These are phyloP conservation scores for Dipteronia dyeriana DNA, from an alignment of 345 rosid species.

Conservation along the genomic window DNA sequence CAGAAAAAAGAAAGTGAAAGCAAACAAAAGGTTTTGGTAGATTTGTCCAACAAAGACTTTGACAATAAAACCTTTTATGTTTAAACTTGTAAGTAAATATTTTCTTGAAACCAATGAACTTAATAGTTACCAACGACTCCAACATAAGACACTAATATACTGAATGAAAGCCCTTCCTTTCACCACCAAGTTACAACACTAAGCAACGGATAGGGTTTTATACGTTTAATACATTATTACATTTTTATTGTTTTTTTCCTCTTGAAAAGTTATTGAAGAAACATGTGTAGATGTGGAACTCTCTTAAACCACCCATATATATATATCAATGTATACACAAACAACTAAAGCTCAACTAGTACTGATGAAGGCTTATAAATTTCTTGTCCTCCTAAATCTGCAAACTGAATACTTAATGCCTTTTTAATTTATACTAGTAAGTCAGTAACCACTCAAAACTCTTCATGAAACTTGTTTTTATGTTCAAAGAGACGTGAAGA, in stretches of 20 bases:
- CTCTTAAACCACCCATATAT: background rate
- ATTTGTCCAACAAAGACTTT: conserved; percentile 9
- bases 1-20: background rate
- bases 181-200: too few species aligned
- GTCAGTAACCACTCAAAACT: background rate
- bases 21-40: conserved; percentile 1
- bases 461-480: background rate
- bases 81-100: too few species aligned
- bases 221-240: background rate
- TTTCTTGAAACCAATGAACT: too few species aligned
- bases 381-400: background rate
- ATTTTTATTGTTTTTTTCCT: background rate
- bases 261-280: background rate
- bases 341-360: conserved; percentile 1
- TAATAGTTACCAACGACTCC: too few species aligned
- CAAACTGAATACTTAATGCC: background rate
- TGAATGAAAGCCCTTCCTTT: too few species aligned
- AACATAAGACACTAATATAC: too few species aligned
- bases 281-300: too few species aligned
- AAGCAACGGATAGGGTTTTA: too few species aligned
- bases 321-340: background rate
- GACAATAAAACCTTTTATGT: conserved; percentile 2
- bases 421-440: too few species aligned
- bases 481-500: background rate
- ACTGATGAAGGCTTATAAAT: too few species aligned